Evolutionary conservation across 306 rosid species (phyloP).

Genomic region (Vachellia collinsii): DNA sequence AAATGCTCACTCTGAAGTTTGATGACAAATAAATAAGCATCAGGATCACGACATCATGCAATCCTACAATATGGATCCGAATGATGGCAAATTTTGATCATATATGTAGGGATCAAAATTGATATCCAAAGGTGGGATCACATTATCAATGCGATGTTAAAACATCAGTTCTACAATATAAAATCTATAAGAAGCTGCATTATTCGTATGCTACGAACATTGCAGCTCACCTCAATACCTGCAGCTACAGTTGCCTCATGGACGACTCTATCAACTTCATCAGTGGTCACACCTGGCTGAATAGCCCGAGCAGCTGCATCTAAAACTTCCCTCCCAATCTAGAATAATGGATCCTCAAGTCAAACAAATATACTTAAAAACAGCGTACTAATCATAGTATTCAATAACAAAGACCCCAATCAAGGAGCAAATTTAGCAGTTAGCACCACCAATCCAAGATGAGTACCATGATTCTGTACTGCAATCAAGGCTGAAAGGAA

Average conservation of each 20-base stretch:
- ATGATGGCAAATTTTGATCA: background rate
- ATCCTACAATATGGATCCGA: background rate
- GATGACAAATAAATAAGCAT: background rate
- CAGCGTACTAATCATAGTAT: too few relatives aligned
- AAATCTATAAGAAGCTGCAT: background rate
- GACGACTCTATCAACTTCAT: constrained; percentile 91
- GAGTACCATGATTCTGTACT: too few relatives aligned
- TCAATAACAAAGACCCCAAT: too few relatives aligned
- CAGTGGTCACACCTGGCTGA: constrained; percentile 90
- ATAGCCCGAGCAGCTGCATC: constrained; percentile 87
- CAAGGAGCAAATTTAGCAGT: too few relatives aligned
- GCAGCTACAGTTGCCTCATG: constrained; percentile 92
- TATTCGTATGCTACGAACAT: background rate
- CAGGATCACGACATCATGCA: background rate
- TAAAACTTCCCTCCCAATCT: too few relatives aligned
- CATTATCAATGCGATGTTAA: background rate
- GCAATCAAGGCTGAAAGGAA: background rate
- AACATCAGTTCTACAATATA: background rate
- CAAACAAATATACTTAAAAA: too few relatives aligned
- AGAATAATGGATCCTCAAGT: too few relatives aligned
- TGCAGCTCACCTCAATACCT: constrained; percentile 51
- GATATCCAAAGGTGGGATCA: background rate
- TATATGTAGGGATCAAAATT: background rate
- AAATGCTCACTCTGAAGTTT: background rate
- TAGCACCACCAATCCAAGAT: too few relatives aligned